These are phyloP conservation scores for Gossypium lobatum DNA, from an alignment of 441 rosid genomes.

Conservation along the genomic window DNA sequence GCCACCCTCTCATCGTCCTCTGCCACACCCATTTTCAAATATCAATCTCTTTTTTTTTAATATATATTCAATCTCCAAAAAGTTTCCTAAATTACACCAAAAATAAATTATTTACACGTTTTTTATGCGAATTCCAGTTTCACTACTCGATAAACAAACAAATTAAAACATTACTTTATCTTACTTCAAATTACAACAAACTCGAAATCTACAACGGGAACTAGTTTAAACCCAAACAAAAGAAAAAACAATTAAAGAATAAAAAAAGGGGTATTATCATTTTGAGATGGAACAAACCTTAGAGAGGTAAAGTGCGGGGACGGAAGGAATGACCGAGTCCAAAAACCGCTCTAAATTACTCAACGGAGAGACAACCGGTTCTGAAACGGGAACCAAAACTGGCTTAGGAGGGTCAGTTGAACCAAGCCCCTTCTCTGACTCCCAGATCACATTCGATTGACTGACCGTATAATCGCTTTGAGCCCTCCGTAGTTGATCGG, in stretches of 20 bases:
- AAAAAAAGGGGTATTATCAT: neutral
- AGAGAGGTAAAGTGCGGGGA: slow-evolving; percentile 48
- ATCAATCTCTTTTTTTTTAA: neutral
- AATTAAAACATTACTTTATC: neutral
- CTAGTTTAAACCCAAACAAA: neutral
- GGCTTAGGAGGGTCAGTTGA: slow-evolving; percentile 20
- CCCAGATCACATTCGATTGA: slow-evolving; percentile 25
- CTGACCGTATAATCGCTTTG: slow-evolving; percentile 33
- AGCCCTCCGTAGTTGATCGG: slow-evolving; percentile 40
- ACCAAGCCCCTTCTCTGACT: slow-evolving; percentile 23
- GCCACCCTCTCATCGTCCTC: slow-evolving; percentile 30
- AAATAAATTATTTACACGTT: neutral
- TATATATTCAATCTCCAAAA: neutral
- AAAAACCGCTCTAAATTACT: slow-evolving; percentile 59
- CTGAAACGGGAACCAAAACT: slow-evolving; percentile 17
- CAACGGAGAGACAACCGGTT: slow-evolving; percentile 29
- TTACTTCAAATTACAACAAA: neutral
- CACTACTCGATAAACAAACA: neutral
- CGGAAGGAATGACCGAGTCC: slow-evolving; percentile 54
- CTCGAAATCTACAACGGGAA: neutral
- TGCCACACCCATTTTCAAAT: slow-evolving; percentile 11
- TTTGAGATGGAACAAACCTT: slow-evolving; percentile 32
- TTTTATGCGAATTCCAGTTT: neutral
- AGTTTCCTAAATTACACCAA: neutral
- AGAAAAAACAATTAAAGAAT: neutral